Evolutionary conservation across 2,329 filamentous ascomycete species (phyloP).

Genomic region (Teratosphaeria epicoccoides): DNA sequence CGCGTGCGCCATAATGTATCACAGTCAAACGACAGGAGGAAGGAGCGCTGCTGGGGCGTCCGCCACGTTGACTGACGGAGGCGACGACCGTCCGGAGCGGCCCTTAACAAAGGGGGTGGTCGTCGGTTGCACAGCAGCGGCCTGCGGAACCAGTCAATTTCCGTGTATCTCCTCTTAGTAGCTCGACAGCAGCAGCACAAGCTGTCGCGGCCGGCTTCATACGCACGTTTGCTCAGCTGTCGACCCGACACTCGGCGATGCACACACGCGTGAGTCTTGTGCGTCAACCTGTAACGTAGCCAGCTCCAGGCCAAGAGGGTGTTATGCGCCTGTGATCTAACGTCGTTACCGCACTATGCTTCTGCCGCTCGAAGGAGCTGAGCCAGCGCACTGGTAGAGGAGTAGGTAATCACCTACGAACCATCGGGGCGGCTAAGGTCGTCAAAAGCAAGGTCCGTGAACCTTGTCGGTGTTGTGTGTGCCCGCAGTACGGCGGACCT

Average conservation of each 20-base stretch:
- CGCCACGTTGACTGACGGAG: background rate
- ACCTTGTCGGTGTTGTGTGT: background rate
- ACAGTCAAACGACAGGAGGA: background rate
- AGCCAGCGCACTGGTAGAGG: background rate
- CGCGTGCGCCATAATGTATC: background rate
- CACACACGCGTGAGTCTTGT: too few relatives aligned
- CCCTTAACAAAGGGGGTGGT: background rate
- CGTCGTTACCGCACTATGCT: background rate
- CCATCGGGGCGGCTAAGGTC: background rate
- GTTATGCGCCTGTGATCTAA: background rate
- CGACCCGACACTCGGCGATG: background rate
- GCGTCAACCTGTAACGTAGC: background rate
- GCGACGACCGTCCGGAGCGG: background rate
- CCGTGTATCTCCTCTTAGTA: background rate
- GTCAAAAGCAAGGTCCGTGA: background rate
- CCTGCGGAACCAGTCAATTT: background rate
- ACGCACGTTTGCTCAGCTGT: slow-evolving; percentile 1
- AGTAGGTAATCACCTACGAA: background rate
- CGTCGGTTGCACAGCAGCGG: slow-evolving; percentile 2
- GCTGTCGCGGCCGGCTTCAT: slow-evolving; percentile 2
- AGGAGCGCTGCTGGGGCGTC: background rate
- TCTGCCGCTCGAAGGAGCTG: background rate
- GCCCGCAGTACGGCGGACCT: background rate
- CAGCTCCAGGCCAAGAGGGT: background rate
- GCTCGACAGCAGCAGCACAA: background rate